These are phyloP conservation scores for Sporormia fimetaria DNA, from an alignment of 495 filamentous ascomycete species.

Conservation along the genomic window DNA sequence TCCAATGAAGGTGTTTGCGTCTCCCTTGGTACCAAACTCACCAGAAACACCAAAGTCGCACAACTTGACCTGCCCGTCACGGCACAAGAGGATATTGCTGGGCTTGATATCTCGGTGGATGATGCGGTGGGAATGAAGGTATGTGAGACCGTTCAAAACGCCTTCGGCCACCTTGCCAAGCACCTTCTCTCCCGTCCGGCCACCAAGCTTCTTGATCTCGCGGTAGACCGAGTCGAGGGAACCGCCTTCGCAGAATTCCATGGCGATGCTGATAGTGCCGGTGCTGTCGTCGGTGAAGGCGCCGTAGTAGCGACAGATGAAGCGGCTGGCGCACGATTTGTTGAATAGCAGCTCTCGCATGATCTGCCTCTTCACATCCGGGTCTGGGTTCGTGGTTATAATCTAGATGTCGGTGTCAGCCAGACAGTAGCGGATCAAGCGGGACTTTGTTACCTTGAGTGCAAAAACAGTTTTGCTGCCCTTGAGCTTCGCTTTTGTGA, in stretches of 20 bases:
- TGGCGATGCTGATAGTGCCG: slow-evolving; percentile 92
- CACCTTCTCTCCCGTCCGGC: slow-evolving; percentile 92
- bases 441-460: slow-evolving; percentile 56
- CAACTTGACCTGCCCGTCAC: slow-evolving; percentile 86
- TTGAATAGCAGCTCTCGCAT: slow-evolving; percentile 92
- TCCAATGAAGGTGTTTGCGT: slow-evolving; percentile 97
- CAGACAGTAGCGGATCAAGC: not conserved
- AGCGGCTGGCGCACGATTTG: slow-evolving; percentile 84
- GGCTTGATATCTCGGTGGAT: slow-evolving; percentile 99
- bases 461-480: slow-evolving; percentile 92
- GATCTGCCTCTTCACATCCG: slow-evolving; percentile 96
- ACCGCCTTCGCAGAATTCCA: slow-evolving; percentile 98
- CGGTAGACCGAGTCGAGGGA: slow-evolving; percentile 92
- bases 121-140: slow-evolving; percentile 92
- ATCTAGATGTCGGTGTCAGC: slow-evolving; percentile 44
- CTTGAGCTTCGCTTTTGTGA: slow-evolving; percentile 78
- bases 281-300: slow-evolving; percentile 88
- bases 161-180: slow-evolving; percentile 97
- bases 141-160: slow-evolving; percentile 85
- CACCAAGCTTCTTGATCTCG: slow-evolving; percentile 88
- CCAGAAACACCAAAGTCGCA: slow-evolving; percentile 97
- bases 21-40: slow-evolving; percentile 95
- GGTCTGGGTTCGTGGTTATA: slow-evolving; percentile 94
- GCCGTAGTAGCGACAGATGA: slow-evolving; percentile 95
- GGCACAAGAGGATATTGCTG: slow-evolving; percentile 89